phyloP scores from a whole-genome alignment of 495 filamentous ascomycete genomes.

The Filosporella fistucella region DNA sequence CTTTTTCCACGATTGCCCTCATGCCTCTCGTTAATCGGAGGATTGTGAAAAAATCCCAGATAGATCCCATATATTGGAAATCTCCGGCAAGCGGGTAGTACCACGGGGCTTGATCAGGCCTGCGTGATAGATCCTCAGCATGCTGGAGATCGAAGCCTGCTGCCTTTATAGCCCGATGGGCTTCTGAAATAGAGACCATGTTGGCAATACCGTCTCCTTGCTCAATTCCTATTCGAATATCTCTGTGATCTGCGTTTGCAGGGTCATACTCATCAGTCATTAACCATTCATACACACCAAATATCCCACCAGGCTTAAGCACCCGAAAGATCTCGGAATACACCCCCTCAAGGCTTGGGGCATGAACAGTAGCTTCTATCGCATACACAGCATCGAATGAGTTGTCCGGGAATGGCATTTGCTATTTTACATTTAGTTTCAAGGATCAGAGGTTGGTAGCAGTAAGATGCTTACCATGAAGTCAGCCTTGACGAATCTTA shows the following conservation, averaged over 20 bases:
- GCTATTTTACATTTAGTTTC: conserved; percentile 32
- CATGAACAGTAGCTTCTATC: conserved; percentile 96
- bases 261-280: conserved; percentile 97
- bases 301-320: conserved; percentile 90
- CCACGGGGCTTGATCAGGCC: conserved; percentile 76
- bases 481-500: conserved; percentile 89
- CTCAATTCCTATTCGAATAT: conserved; percentile 91
- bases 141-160: conserved; percentile 82
- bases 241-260: conserved; percentile 76
- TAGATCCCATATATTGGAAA: conserved; percentile 72
- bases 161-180: conserved; percentile 76
- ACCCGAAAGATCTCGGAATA: conserved; percentile 94
- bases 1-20: conserved; percentile 67
- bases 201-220: conserved; percentile 96
- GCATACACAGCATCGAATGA: conserved; percentile 94
- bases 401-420: conserved; percentile 93
- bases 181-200: conserved; percentile 90
- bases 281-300: conserved; percentile 98
- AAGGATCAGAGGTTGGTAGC: neutral
- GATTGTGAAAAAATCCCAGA: conserved; percentile 79
- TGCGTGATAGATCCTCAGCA: conserved; percentile 84
- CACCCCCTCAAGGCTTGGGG: conserved; percentile 87
- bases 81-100: conserved; percentile 85
- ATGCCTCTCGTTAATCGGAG: conserved; percentile 87
- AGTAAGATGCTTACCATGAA: conserved; percentile 59